These are phyloP conservation scores for Populus hybrid DNA, from an alignment of 441 rosid genomes.

Conservation along the genomic window DNA sequence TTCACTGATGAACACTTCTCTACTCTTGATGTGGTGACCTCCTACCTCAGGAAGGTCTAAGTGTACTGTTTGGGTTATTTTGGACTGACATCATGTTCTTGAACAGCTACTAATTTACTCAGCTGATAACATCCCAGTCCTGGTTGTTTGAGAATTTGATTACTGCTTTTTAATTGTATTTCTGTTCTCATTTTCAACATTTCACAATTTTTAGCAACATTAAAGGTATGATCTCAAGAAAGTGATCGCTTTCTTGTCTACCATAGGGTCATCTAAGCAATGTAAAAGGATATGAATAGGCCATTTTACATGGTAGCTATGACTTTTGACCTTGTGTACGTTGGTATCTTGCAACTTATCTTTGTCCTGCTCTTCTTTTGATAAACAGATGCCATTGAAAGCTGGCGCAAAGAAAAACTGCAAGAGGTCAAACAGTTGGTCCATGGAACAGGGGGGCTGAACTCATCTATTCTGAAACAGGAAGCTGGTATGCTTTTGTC, in stretches of 20 bases:
- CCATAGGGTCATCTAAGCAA: neutral
- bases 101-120: neutral
- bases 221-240: neutral
- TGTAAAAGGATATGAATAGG: neutral
- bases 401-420: constrained; percentile 85
- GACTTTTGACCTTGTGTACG: neutral
- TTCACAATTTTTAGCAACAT: neutral
- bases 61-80: neutral
- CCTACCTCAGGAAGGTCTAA: neutral
- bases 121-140: neutral
- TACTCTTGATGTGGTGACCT: neutral
- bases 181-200: neutral
- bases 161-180: neutral
- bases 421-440: constrained; percentile 53
- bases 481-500: constrained; percentile 66
- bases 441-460: constrained; percentile 38
- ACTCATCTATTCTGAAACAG: constrained; percentile 51
- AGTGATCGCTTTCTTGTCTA: neutral
- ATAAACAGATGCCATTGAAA: constrained; percentile 76
- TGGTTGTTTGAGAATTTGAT: neutral
- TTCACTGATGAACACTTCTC: neutral
- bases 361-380: constrained; percentile 12
- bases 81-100: neutral
- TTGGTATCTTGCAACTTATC: neutral
- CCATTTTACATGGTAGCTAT: neutral